Base-by-base conservation (phyloP, 2,329 filamentous ascomycete genomes). In the Botryotinia globosa region DNA sequence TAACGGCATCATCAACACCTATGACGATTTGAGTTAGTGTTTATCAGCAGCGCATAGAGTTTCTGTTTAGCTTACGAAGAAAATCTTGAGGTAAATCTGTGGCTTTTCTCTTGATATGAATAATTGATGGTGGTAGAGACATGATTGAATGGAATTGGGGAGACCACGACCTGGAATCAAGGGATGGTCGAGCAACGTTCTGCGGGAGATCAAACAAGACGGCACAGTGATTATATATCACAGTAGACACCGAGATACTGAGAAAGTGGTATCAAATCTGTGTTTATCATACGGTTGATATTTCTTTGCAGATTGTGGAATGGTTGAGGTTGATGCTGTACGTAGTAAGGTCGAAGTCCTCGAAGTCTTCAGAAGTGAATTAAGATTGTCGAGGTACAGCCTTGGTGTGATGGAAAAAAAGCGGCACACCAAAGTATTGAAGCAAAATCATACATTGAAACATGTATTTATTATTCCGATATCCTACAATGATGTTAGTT, bases 21-120 rank as follows among this genome's bases (percentile, higher is more conserved):
- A 54, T 42, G 51, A 34, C 7, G 10, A n/a, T 32, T 44, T 16
- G 37, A 34, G 71, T 44, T 34, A 48, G 18, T 32, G 6, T 44
- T 42, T 39, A 8, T 32, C 9, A 32, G 20, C 14, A 14, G n/a
- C 12, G 9, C 39, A 42, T 22, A 7, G n/a, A n/a, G 1, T 37
- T n/a, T 12, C 18, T 29, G 5, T 54, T 39, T 20, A 72, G 48
- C 78, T 73, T 77, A 81, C 80, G 79, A 16, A 81, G 77, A 63
- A 78, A 76, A 8, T 81, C 79, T 39, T 81, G 77, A 25, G 80
- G 80, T 25, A 80, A 78, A 66, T 81, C 80, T 16, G 77, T 80
- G 34, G 74, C 74, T 74, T 80, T 81, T 59, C 80, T 75, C 75
- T 81, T 81, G 73, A 81, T 78, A 39, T 77, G 76, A n/a, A 81